Evolutionary conservation across 2,329 filamentous ascomycete genomes (phyloP).

Genomic region (Ophiostoma quercus): DNA sequence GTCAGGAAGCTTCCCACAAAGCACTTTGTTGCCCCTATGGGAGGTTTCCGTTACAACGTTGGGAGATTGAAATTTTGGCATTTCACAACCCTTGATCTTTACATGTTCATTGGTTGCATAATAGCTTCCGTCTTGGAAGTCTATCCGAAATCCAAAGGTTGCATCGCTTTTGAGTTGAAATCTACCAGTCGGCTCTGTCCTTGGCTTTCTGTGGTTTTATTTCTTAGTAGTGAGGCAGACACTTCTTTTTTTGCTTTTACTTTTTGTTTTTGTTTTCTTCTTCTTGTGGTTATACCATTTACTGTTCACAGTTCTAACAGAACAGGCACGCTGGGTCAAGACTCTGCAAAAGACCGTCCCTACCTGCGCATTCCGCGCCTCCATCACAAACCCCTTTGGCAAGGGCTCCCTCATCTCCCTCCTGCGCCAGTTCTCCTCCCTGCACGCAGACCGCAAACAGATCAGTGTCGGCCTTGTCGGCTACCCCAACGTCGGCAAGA

Average conservation of each 20-base stretch:
- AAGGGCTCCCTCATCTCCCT: slow-evolving; percentile 92
- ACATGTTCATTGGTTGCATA: slow-evolving; percentile 59
- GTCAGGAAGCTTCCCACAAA: slow-evolving; percentile 79
- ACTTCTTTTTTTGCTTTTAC: slow-evolving; percentile 32
- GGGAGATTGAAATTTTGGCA: slow-evolving; percentile 73
- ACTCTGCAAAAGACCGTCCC: slow-evolving; percentile 84
- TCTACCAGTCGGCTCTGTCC: slow-evolving; percentile 50
- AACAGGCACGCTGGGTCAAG: slow-evolving; percentile 86
- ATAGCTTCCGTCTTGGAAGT: slow-evolving; percentile 84
- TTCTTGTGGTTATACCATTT: slow-evolving; percentile 26
- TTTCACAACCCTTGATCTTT: slow-evolving; percentile 62
- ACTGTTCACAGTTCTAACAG: not conserved
- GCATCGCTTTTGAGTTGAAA: slow-evolving; percentile 98
- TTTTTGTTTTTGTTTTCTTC: slow-evolving; percentile 29
- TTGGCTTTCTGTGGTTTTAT: slow-evolving; percentile 48
- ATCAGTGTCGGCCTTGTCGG: slow-evolving; percentile 72
- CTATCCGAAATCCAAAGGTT: slow-evolving; percentile 66
- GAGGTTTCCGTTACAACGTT: slow-evolving; percentile 97
- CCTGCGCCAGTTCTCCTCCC: slow-evolving; percentile 82
- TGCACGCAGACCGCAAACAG: slow-evolving; percentile 61
- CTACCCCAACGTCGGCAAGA: slow-evolving; percentile 93
- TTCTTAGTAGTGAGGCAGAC: slow-evolving; percentile 99
- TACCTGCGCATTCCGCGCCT: slow-evolving; percentile 90
- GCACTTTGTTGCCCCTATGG: slow-evolving; percentile 54
- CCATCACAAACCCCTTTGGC: slow-evolving; percentile 92